Conservation (phyloP, 257 asterid genomes). For the Salvia splendens region DNA sequence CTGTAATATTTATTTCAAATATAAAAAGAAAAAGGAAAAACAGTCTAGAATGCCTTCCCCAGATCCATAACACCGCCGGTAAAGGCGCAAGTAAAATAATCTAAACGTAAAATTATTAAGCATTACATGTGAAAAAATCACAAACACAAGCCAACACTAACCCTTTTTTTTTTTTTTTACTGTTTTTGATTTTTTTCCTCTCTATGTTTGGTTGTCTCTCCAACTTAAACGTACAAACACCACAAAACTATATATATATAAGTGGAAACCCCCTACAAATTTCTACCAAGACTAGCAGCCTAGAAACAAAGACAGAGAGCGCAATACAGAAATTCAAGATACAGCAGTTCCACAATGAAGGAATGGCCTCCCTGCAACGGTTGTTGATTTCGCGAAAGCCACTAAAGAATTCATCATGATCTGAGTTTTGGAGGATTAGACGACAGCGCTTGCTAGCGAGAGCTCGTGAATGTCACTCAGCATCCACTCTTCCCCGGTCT, state of each 20-base stretch:
- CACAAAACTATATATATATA: slow-evolving; percentile 28
- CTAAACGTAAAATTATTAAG: slow-evolving; percentile 6
- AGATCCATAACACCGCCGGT: slow-evolving; percentile 6
- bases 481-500: slow-evolving; percentile 59
- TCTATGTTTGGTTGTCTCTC: slow-evolving; percentile 25
- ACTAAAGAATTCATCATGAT: slow-evolving; percentile 6
- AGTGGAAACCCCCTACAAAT: slow-evolving; percentile 24
- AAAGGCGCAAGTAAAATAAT: background rate
- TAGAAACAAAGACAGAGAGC: slow-evolving; percentile 22
- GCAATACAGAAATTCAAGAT: slow-evolving; percentile 19
- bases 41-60: background rate
- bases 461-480: slow-evolving; percentile 49
- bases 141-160: slow-evolving; percentile 25
- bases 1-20: background rate
- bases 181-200: background rate
- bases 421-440: slow-evolving; percentile 29
- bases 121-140: slow-evolving; percentile 16
- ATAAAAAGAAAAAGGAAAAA: background rate
- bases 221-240: slow-evolving; percentile 30
- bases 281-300: slow-evolving; percentile 39
- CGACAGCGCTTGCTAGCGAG: slow-evolving; percentile 48
- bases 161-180: background rate
- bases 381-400: slow-evolving; percentile 4
- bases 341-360: slow-evolving; percentile 26
- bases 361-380: background rate